Evolutionary conservation across 2,329 filamentous ascomycete genomes (phyloP).

Genomic region (Alternaria brassicae): DNA sequence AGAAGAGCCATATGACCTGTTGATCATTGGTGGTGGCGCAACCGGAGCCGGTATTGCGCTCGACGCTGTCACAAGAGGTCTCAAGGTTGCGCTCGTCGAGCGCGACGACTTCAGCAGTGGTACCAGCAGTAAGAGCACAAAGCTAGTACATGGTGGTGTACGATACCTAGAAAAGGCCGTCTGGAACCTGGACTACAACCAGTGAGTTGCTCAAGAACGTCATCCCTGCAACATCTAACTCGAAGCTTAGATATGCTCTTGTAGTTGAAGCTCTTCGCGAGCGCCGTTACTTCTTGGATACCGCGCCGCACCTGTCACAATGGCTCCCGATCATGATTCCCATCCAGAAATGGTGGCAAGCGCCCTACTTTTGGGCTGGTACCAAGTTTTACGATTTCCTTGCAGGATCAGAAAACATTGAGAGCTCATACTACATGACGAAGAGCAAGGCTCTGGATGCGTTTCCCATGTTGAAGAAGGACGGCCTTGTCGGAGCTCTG

Average conservation of each 20-base stretch:
- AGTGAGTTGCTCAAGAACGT: slow-evolving; percentile 56
- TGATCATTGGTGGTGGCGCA: slow-evolving; percentile 80
- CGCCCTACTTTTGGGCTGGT: slow-evolving; percentile 78
- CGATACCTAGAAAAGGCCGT: slow-evolving; percentile 87
- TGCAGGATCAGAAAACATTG: slow-evolving; percentile 85
- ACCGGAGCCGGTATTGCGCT: slow-evolving; percentile 82
- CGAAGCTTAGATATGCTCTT: slow-evolving; percentile 63
- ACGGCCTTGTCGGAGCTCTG: slow-evolving; percentile 78
- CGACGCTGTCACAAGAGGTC: slow-evolving; percentile 78
- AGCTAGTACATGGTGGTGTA: slow-evolving; percentile 84
- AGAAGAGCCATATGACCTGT: slow-evolving; percentile 72
- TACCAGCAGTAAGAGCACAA: slow-evolving; percentile 86
- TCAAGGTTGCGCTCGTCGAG: slow-evolving; percentile 82
- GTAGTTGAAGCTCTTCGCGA: slow-evolving; percentile 84
- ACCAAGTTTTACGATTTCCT: slow-evolving; percentile 86
- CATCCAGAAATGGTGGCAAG: slow-evolving; percentile 83
- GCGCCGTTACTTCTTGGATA: slow-evolving; percentile 82
- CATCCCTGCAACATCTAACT: background rate
- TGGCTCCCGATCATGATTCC: slow-evolving; percentile 87
- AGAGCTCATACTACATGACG: slow-evolving; percentile 87
- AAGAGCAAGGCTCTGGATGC: slow-evolving; percentile 85
- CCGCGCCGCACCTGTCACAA: slow-evolving; percentile 79
- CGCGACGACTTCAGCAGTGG: slow-evolving; percentile 83
- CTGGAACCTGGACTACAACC: slow-evolving; percentile 83
- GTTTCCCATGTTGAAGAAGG: slow-evolving; percentile 86